Evolutionary conservation across 2,329 filamentous ascomycete species (phyloP), one percentile per base, ranked within the genome.

Genomic region (Cercospora janseana): DNA sequence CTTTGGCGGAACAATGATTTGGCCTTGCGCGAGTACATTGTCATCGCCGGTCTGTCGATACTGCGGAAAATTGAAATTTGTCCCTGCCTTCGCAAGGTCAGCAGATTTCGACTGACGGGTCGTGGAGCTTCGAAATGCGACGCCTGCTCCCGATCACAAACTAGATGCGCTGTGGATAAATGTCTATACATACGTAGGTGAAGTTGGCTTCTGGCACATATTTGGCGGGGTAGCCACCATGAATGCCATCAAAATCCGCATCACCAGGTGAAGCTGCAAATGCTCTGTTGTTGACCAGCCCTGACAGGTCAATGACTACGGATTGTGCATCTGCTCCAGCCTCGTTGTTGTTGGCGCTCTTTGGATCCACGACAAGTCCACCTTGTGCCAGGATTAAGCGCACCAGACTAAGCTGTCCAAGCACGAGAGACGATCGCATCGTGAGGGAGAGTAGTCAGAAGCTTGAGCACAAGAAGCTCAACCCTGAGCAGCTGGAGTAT

Each of bases 11-110:
- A 44, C 50, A 18, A 72, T 57, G 12, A 57, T 61, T 43, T 73
- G 70, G 12, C 69, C 69, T 44, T 65, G 55, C 2, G 66, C 63
- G 10, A 72, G 65, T 2, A 68, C 59, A 60, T 72, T 71, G 58
- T 72, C 70, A 29, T 69, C 59, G 21, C 69, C 69, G 10, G 61
- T 59, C 18, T 54, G 47, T 31, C 67, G 65, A 51, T 72, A 72
- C 28, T 65, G 59, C 2, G 69, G 63, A 34, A 72, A 72, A 12
- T 51, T 57, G 55, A 66, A 72, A 26, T 66, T 64, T 21, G 70
- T 60, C 3, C 70, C 70, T 15, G 62, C 59, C n/a, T n/a, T n/a
- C n/a, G n/a, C n/a, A n/a, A n/a, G n/a, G n/a, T n/a, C n/a, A n/a
- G n/a, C n/a, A n/a, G n/a, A n/a, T n/a, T n/a, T n/a, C n/a, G n/a